Evolutionary conservation across 306 rosid genomes (phyloP), one percentile per base, ranked within the genome.

Genomic region (Alnus rubra): DNA sequence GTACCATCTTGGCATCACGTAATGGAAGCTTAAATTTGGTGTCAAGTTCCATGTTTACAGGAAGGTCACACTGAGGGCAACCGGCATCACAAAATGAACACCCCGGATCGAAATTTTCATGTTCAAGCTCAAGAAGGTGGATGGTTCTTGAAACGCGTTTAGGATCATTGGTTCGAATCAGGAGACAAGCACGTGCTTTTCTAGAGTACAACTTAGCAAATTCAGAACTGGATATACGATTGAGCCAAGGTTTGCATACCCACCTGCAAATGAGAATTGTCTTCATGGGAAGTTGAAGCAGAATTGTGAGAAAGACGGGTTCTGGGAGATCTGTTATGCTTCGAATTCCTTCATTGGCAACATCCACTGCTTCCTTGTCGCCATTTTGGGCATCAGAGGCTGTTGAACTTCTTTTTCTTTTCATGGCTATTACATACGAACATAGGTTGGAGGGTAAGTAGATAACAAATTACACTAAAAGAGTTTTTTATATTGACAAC

Each of bases 201-300:
- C 55, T 9, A 42, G 45, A 5, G 45, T 42, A 42, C 37, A 28
- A 23, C 47, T 68, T 63, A 6, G 72, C 69, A 69, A 85, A 88
- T 5, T 62, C n/a, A 5, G 77, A 84, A 10, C 78, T 67, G 3
- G 87, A 82, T 31, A 88, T 80, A 3, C 78, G 44, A 1, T 51
- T 16, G 7, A 4, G 31, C 87, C 80, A 88, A 5, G 19, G 16
- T 35, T 58, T 75, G 79, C 86, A 82, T 2, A 78, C 81, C 48
- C 76, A 67, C 59, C 33, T 88, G 76, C 87, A 80, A 15, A 78
- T 52, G 55, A 83, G 28, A 69, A 85, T 35, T 44, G 76, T 67
- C 60, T 42, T 76, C 1, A 70, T 14, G 4, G 86, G 67, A 10
- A 88, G 77, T 19, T 13, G 53, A 12, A 78, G 47, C 4, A 85